phyloP scores from a whole-genome alignment of 1,284 basidiomycete species.

The Schizophyllum amplum region DNA sequence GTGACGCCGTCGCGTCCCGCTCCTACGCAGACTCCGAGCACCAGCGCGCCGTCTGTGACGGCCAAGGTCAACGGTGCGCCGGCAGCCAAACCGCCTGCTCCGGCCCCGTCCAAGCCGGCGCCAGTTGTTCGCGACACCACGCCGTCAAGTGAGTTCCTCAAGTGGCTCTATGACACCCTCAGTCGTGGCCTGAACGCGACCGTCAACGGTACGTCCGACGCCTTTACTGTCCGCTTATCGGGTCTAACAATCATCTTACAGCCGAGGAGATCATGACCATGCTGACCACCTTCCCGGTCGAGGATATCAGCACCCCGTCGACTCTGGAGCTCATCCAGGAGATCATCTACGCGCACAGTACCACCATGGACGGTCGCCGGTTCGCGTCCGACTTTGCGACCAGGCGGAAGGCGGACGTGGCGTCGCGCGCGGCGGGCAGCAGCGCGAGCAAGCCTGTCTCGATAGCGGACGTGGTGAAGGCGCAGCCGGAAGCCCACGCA shows the following conservation, averaged over 20 bases:
- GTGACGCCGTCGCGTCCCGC: constrained; percentile 29
- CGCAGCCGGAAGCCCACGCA: constrained; percentile 72
- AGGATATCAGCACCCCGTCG: constrained; percentile 58
- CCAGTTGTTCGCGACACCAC: constrained; percentile 33
- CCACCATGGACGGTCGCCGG: constrained; percentile 89
- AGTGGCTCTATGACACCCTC: constrained; percentile 85
- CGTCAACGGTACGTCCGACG: constrained; percentile 63
- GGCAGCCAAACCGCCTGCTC: constrained; percentile 11
- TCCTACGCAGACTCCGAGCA: constrained; percentile 15
- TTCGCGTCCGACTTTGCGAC: constrained; percentile 89
- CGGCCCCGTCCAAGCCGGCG: constrained; percentile 25
- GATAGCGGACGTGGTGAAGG: constrained; percentile 84
- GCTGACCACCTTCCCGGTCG: constrained; percentile 84
- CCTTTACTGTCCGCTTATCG: constrained; percentile 8
- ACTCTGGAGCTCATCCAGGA: constrained; percentile 88
- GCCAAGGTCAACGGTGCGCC: constrained; percentile 28
- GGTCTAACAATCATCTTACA: constrained; percentile 21
- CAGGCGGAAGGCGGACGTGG: constrained; percentile 76
- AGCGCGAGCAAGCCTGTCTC: constrained; percentile 49
- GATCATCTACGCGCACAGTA: constrained; percentile 87
- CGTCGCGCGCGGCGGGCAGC: constrained; percentile 37
- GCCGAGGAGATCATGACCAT: constrained; percentile 93
- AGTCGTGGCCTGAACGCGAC: constrained; percentile 71
- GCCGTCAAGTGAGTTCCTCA: constrained; percentile 86
- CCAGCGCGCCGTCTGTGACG: constrained; percentile 18